phyloP scores from a whole-genome alignment of 2,329 filamentous ascomycete genomes.

The Cladosporium cucumerinum region DNA sequence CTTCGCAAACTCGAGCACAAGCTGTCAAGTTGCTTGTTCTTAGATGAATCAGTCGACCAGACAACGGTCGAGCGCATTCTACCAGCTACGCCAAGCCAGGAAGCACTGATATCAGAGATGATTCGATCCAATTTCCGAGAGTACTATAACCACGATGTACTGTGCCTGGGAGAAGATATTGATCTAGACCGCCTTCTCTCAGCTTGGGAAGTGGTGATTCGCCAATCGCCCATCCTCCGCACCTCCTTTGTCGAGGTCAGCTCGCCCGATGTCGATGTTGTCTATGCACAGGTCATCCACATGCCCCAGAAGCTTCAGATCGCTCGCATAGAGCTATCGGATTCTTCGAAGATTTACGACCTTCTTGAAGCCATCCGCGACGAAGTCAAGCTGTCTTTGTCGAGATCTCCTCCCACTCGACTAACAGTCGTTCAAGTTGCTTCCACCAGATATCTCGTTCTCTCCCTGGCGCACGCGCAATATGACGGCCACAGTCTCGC shows the following conservation, averaged over 20 bases:
- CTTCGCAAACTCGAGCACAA: slow-evolving; percentile 7
- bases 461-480: slow-evolving; percentile 80
- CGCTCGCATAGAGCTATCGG: slow-evolving; percentile 25
- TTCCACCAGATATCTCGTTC: slow-evolving; percentile 43
- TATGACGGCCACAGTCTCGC: slow-evolving; percentile 86
- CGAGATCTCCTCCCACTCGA: slow-evolving; percentile 27
- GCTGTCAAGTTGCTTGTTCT: slow-evolving; percentile 10
- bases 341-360: slow-evolving; percentile 30
- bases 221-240: slow-evolving; percentile 66
- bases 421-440: slow-evolving; percentile 39
- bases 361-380: slow-evolving; percentile 36
- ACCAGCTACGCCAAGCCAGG: slow-evolving; percentile 79
- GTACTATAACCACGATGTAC: slow-evolving; percentile 83
- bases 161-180: slow-evolving; percentile 56
- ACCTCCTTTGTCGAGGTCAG: slow-evolving; percentile 69
- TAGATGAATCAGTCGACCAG: slow-evolving; percentile 16
- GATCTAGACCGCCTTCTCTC: slow-evolving; percentile 55
- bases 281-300: slow-evolving; percentile 57
- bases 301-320: slow-evolving; percentile 36
- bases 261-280: slow-evolving; percentile 53
- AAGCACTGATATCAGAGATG: slow-evolving; percentile 83
- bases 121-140: slow-evolving; percentile 65
- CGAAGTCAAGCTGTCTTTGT: slow-evolving; percentile 37
- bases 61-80: slow-evolving; percentile 56
- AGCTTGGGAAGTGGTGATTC: slow-evolving; percentile 62